Conservation (phyloP, 75 land plant genomes). For the Pinus tabuliformis region DNA sequence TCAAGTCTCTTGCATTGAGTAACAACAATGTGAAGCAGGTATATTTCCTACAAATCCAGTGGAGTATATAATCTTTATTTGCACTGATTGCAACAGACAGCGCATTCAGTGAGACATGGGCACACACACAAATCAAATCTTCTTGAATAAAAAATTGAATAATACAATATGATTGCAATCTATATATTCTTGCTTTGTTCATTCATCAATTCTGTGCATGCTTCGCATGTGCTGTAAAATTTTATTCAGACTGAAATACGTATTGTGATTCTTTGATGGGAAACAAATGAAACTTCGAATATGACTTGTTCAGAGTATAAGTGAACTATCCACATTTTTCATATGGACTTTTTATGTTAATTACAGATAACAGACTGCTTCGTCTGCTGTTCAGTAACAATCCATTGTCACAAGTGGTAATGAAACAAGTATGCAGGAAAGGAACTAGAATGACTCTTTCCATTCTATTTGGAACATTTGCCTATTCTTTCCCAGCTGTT, state of each 20-base stretch:
- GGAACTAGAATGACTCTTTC: background rate
- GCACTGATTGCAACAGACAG: no score
- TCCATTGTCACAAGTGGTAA: background rate
- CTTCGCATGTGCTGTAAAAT: background rate
- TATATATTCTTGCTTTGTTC: background rate
- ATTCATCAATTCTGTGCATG: background rate
- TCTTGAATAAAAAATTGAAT: background rate
- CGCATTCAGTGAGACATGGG: no score
- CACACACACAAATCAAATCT: background rate
- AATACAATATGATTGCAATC: background rate
- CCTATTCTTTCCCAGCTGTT: background rate
- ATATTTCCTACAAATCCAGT: background rate
- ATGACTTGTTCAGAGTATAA: background rate
- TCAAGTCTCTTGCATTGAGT: slow-evolving; percentile 73
- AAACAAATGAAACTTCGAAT: background rate
- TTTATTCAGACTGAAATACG: background rate
- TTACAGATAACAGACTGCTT: background rate
- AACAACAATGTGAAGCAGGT: slow-evolving; percentile 77
- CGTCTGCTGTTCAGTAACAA: background rate
- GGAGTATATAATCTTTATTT: background rate
- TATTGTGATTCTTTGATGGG: background rate
- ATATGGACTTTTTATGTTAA: background rate
- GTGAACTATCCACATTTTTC: background rate
- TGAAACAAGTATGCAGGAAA: background rate
- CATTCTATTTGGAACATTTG: background rate